Percentiles rank a stretch among this genome's conserved stretches.
Evolutionary conservation across 2,329 filamentous ascomycete species (phyloP).

Genomic region (Fusarium bulbicola): DNA sequence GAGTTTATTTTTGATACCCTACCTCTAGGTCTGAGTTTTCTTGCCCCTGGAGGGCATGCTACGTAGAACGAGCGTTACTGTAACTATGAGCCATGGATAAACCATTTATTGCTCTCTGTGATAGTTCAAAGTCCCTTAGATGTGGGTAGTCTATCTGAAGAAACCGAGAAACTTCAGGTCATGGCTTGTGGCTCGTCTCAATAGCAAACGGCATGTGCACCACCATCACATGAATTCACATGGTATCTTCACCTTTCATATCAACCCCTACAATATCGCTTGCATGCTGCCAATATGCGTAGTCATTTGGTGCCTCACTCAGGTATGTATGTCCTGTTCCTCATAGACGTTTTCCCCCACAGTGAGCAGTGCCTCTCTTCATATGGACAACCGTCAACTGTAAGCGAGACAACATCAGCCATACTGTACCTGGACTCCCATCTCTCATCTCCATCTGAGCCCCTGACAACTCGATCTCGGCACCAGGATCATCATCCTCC

Average conservation of each 20-base stretch:
- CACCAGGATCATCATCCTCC: conserved; percentile 14
- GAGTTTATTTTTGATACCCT: no score
- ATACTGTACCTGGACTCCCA: not conserved
- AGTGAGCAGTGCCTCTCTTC: not conserved
- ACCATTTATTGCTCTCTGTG: not conserved
- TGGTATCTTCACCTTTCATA: not conserved
- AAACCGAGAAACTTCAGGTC: not conserved
- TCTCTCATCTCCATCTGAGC: not conserved
- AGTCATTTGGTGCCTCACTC: not conserved
- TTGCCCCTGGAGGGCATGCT: not conserved
- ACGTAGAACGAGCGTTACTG: not conserved
- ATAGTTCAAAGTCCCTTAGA: not conserved
- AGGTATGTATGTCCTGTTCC: not conserved
- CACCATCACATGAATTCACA: conserved; percentile 5
- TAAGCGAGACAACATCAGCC: not conserved
- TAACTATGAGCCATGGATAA: not conserved
- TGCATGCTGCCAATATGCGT: not conserved
- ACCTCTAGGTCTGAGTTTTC: no score
- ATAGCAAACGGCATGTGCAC: not conserved
- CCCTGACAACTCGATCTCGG: conserved; percentile 2
- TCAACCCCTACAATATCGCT: not conserved
- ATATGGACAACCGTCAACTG: not conserved
- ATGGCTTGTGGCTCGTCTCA: not conserved
- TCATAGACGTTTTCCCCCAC: not conserved
- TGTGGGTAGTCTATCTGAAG: not conserved